Percentiles rank a stretch among this genome's conserved stretches.
These are phyloP conservation scores for Backusella tuberculispora DNA, from an alignment of 192 early-diverging fungal genomes.

Conservation along the genomic window DNA sequence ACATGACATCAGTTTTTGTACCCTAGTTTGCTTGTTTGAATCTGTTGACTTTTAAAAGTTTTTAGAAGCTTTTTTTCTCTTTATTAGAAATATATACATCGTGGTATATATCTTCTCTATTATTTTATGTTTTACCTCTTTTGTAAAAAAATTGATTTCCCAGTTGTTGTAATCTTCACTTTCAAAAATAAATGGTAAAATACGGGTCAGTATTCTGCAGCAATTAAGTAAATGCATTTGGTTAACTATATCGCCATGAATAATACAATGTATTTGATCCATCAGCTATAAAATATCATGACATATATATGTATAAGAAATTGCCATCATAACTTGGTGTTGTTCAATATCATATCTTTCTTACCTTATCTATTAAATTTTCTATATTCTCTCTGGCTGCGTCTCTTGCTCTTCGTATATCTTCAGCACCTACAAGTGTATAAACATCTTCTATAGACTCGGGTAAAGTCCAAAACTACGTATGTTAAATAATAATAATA, in stretches of 20 bases:
- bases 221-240: conserved; percentile 75
- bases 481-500: background rate
- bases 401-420: conserved; percentile 81
- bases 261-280: conserved; percentile 45
- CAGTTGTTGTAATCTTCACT: conserved; percentile 48
- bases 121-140: background rate
- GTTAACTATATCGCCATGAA: conserved; percentile 2
- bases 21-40: conserved; percentile 39
- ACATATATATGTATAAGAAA: too few relatives aligned
- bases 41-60: background rate
- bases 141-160: conserved; percentile 60
- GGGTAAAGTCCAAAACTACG: conserved; percentile 76
- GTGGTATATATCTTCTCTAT: background rate
- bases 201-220: conserved; percentile 77
- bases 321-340: background rate
- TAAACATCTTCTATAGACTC: conserved; percentile 84
- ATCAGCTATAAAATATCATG: conserved; percentile 38
- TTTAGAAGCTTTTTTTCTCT: background rate
- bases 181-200: conserved; percentile 88
- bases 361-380: conserved; percentile 74
- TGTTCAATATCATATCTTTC: background rate
- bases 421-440: conserved; percentile 79
- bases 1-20: conserved; percentile 54
- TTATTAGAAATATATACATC: background rate
- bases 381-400: conserved; percentile 76